A percentile compares a stretch with the other conserved stretches of the same genome.
These are phyloP conservation scores for Quillaja saponaria DNA, from an alignment of 306 rosid species.

Conservation along the genomic window DNA sequence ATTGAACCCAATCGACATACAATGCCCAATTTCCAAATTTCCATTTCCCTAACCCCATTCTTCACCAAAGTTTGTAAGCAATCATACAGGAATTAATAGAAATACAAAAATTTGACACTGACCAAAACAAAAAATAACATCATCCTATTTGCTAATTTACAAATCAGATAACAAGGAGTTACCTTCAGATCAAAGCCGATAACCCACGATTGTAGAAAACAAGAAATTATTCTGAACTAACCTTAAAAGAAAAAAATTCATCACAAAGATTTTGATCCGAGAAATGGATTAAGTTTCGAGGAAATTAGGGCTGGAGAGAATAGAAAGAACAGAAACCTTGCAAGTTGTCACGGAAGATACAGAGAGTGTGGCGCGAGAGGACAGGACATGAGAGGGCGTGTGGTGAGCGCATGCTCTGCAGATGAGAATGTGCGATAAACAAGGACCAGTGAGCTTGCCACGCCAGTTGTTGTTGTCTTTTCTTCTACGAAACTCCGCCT, in stretches of 20 bases:
- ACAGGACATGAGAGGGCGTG: conserved; percentile 50
- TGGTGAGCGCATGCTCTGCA: conserved; percentile 34
- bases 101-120: background rate
- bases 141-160: background rate
- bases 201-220: conserved; percentile 14
- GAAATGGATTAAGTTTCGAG: conserved; percentile 22
- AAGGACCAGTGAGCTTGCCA: conserved; percentile 35
- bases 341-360: background rate
- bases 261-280: background rate
- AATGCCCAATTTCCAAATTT: background rate
- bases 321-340: conserved; percentile 11
- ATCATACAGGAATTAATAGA: conserved; percentile 19
- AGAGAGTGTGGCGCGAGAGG: conserved; percentile 56
- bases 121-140: conserved; percentile 21
- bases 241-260: background rate
- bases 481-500: too few species aligned
- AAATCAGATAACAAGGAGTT: background rate
- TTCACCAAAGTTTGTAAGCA: background rate
- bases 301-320: conserved; percentile 36
- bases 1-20: background rate
- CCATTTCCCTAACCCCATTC: background rate
- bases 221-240: conserved; percentile 16
- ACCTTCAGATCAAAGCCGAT: conserved; percentile 25
- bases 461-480: conserved; percentile 34
- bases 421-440: conserved; percentile 1